Evolutionary conservation across 2,329 filamentous ascomycete species (phyloP).

Genomic region (Colletotrichum australisinense): DNA sequence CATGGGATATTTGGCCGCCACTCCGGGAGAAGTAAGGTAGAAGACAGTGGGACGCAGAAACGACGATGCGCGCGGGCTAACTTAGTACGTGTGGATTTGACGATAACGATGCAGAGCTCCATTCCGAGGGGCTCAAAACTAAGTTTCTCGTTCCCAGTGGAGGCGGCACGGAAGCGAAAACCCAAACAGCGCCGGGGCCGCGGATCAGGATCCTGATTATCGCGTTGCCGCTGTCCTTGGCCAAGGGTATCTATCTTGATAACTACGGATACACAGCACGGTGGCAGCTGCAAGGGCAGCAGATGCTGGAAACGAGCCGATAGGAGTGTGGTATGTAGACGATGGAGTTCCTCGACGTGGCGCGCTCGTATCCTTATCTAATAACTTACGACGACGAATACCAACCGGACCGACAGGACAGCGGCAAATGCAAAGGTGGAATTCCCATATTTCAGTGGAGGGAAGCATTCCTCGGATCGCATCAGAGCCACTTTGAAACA

Average conservation of each 20-base stretch:
- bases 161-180: slow-evolving; percentile 14
- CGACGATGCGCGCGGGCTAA: background rate
- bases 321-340: background rate
- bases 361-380: slow-evolving; percentile 4
- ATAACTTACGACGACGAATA: background rate
- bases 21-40: background rate
- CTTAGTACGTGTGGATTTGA: background rate
- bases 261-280: background rate
- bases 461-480: slow-evolving; percentile 4
- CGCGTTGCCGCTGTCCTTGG: background rate
- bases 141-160: slow-evolving; percentile 14
- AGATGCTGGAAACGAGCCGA: slow-evolving; percentile 1
- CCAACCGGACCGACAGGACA: background rate
- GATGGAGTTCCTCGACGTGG: background rate
- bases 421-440: background rate
- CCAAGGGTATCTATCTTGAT: slow-evolving; percentile 1
- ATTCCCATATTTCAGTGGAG: background rate
- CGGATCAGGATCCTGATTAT: background rate
- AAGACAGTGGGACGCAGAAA: slow-evolving; percentile 6
- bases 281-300: slow-evolving; percentile 5
- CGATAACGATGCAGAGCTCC: slow-evolving; percentile 13
- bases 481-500: background rate
- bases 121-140: background rate
- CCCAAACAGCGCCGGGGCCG: slow-evolving; percentile 1
- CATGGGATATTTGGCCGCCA: background rate